phyloP scores from a whole-genome alignment of 192 early-diverging fungal species.

The Umbelopsis isabellina region DNA sequence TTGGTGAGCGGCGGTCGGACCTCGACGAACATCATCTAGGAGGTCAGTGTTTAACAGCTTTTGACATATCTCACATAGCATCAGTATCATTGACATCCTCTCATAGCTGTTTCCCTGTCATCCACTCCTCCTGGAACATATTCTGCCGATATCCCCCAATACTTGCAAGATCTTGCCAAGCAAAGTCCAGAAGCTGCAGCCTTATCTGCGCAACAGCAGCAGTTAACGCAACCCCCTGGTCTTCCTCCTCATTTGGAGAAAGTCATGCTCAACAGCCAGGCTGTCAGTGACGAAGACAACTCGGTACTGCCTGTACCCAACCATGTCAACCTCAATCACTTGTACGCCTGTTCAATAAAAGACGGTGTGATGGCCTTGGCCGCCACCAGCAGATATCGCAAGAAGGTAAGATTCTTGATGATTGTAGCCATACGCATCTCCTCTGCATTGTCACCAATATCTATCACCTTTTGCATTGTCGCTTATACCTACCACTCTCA shows the following conservation, averaged over 20 bases:
- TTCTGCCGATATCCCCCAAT: conserved; percentile 37
- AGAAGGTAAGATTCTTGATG: conserved; percentile 62
- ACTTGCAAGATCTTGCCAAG: conserved; percentile 31
- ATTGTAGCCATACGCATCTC: too few relatives aligned
- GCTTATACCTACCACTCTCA: conserved; percentile 12
- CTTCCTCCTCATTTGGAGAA: conserved; percentile 93
- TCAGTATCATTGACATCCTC: neutral
- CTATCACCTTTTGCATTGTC: too few relatives aligned
- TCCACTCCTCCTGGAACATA: conserved; percentile 42
- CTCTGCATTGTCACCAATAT: too few relatives aligned
- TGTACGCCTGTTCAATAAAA: conserved; percentile 94
- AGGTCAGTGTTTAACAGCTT: neutral
- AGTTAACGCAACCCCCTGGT: conserved; percentile 69
- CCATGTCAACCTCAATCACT: conserved; percentile 92
- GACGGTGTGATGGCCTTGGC: conserved; percentile 96
- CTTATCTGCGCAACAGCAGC: conserved; percentile 21
- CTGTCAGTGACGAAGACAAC: conserved; percentile 77
- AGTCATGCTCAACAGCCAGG: conserved; percentile 82
- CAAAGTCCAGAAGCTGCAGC: conserved; percentile 11
- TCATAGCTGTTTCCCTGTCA: conserved; percentile 1
- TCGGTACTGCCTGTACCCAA: conserved; percentile 84
- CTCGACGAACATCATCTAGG: conserved; percentile 31
- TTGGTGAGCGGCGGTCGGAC: conserved; percentile 42
- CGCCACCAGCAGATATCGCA: conserved; percentile 88
- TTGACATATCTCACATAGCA: neutral